A percentile compares a stretch with the other conserved stretches of the same genome.
phyloP scores from a whole-genome alignment of 768 basidiomycete genomes.

The Tulasnella sp. region DNA sequence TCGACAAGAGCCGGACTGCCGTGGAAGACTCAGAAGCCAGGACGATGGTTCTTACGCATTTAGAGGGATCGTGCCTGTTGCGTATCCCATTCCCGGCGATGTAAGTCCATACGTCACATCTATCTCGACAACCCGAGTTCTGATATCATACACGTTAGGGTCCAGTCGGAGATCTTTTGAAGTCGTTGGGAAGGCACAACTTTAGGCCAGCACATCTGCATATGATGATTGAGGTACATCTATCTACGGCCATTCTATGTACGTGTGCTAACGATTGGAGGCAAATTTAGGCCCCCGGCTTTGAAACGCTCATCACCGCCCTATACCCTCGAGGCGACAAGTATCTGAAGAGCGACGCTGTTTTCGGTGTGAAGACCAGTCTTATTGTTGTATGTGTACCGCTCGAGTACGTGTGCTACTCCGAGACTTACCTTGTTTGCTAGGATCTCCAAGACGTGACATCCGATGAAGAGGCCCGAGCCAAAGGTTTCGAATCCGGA shows the following conservation, averaged over 20 bases:
- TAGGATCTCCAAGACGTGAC: slow-evolving; percentile 60
- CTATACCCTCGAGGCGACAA: slow-evolving; percentile 72
- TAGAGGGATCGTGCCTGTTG: slow-evolving; percentile 68
- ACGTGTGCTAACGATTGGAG: background rate
- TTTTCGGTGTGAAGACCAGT: slow-evolving; percentile 82
- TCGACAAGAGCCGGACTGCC: slow-evolving; percentile 66
- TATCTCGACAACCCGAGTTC: slow-evolving; percentile 36
- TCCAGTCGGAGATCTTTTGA: slow-evolving; percentile 67
- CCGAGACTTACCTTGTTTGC: background rate
- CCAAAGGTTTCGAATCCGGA: slow-evolving; percentile 57
- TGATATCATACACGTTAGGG: slow-evolving; percentile 49
- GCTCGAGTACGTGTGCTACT: slow-evolving; percentile 12
- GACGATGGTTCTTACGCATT: slow-evolving; percentile 69
- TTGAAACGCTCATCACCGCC: slow-evolving; percentile 70
- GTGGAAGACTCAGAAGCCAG: slow-evolving; percentile 63
- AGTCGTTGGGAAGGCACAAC: slow-evolving; percentile 63
- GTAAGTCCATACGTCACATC: slow-evolving; percentile 43
- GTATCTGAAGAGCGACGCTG: slow-evolving; percentile 69
- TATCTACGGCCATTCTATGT: background rate
- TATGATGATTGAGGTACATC: slow-evolving; percentile 56
- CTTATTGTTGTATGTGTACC: slow-evolving; percentile 66
- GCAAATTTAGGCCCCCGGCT: slow-evolving; percentile 59
- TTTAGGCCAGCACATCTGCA: slow-evolving; percentile 83
- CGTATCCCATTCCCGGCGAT: slow-evolving; percentile 79
- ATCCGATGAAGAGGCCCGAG: slow-evolving; percentile 58